Evolutionary conservation across 371 early-diverging fungal species (phyloP), one percentile per base, ranked within the genome.

Genomic region (Apophysomyces variabilis): DNA sequence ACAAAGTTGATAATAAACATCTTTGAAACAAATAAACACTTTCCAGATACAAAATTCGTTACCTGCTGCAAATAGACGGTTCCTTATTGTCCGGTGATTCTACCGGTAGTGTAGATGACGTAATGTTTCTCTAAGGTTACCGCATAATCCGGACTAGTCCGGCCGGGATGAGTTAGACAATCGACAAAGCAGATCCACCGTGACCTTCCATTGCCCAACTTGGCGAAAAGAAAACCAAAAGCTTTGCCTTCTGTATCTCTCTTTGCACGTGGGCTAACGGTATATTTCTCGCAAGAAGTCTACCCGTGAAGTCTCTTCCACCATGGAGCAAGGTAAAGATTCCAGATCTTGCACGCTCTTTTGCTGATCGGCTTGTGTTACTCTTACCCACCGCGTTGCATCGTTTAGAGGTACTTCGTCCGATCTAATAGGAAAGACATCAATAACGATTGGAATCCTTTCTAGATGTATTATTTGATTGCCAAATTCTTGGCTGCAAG

Each of bases 391-490:
- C 62, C 50, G 36, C 47, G 18, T 44, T 47, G 36, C 14, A 36
- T 46, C n/a, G 16, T 47, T 47, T 37, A 35, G 50, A 46, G n/a
- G 62, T 50, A 18, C 16, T 50, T 21, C 54, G 54, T n/a, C 54
- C 54, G 54, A 50, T 50, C 54, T 3, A 50, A 41, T 13, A 50
- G 18, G 9, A 7, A 50, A 21, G 16, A 21, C 21, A n/a, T 62
- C 41, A 18, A 12, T 26, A 50, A 21, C 54, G 5, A 50, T n/a
- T 50, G 9, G 9, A 26, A 7, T 50, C 11, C 26, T 43, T 58
- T 3, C 7, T 74, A 88, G 87, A 82, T 88, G 66, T 88, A 88
- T 69, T 85, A 81, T 69, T 73, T 88, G 67, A 85, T 88, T 62
- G 78, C 82, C 38, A 73, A 82, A 65, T 88, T 88, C 63, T 75